These are phyloP conservation scores for Rhodotorula glutinis DNA, from an alignment of 1,284 basidiomycete species.

Conservation along the genomic window DNA sequence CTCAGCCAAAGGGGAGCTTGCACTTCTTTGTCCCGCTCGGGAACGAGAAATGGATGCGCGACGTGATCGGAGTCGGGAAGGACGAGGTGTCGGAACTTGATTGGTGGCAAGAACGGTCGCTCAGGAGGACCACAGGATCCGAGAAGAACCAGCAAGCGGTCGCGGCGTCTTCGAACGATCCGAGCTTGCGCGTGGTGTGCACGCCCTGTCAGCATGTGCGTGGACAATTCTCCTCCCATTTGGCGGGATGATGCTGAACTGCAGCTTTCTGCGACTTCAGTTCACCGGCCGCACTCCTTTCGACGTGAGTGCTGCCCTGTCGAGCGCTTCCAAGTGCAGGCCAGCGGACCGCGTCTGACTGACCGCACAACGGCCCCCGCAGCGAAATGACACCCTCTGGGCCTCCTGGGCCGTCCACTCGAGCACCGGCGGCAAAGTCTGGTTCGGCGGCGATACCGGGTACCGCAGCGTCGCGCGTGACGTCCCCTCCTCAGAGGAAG, in stretches of 20 bases:
- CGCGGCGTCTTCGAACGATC: neutral
- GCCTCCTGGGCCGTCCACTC: slow-evolving; percentile 59
- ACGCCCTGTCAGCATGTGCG: slow-evolving; percentile 59
- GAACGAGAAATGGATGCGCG: slow-evolving; percentile 57
- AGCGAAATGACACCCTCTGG: slow-evolving; percentile 61
- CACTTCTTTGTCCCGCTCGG: slow-evolving; percentile 64
- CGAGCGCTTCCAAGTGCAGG: too few species aligned
- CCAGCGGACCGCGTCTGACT: neutral
- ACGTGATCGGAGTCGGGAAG: slow-evolving; percentile 50
- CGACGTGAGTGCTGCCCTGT: slow-evolving; percentile 18
- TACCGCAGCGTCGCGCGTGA: slow-evolving; percentile 49
- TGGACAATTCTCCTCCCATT: too few species aligned
- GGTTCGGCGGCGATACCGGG: slow-evolving; percentile 69
- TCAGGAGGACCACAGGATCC: slow-evolving; percentile 44
- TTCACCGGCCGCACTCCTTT: slow-evolving; percentile 14
- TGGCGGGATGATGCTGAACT: too few species aligned
- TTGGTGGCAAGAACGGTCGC: slow-evolving; percentile 62
- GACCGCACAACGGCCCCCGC: slow-evolving; percentile 50
- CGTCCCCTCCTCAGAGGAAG: slow-evolving; percentile 50
- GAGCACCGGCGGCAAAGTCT: slow-evolving; percentile 50
- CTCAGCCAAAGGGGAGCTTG: slow-evolving; percentile 40
- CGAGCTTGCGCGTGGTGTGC: slow-evolving; percentile 50
- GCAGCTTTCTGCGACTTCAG: neutral
- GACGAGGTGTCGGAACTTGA: slow-evolving; percentile 60
- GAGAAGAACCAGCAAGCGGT: slow-evolving; percentile 15